phyloP scores from a whole-genome alignment of 495 filamentous ascomycete species.

The Podospora australis region DNA sequence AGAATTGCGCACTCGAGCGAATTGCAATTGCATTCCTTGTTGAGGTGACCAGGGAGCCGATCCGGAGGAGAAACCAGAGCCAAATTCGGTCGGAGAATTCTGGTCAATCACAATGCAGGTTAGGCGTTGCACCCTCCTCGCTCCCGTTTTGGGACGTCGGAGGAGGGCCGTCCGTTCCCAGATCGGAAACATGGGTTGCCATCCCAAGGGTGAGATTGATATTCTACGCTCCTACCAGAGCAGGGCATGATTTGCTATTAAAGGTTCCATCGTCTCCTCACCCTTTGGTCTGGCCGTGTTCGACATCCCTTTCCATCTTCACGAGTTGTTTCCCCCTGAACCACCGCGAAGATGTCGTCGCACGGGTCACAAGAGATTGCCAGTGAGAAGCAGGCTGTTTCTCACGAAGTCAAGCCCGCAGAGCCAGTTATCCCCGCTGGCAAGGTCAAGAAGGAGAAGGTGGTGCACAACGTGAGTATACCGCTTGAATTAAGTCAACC shows the following conservation, averaged over 20 bases:
- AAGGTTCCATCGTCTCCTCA: slow-evolving; percentile 1
- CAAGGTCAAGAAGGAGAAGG: slow-evolving; percentile 37
- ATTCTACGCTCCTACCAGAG: no score
- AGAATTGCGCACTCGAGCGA: slow-evolving; percentile 1
- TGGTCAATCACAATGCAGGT: slow-evolving; percentile 9
- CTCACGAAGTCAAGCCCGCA: slow-evolving; percentile 10
- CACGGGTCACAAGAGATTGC: slow-evolving; percentile 21
- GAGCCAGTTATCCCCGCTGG: slow-evolving; percentile 15
- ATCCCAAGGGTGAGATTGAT: not conserved
- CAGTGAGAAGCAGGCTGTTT: slow-evolving; percentile 20
- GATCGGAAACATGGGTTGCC: slow-evolving; percentile 1
- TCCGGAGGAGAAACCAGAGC: slow-evolving; percentile 4
- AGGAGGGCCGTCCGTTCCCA: slow-evolving; percentile 17
- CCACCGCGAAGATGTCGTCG: slow-evolving; percentile 26
- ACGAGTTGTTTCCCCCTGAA: not conserved
- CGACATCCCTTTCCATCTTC: slow-evolving; percentile 1
- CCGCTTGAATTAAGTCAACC: no score
- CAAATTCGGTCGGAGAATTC: slow-evolving; percentile 14
- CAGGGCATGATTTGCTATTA: not conserved
- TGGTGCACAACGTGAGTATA: slow-evolving; percentile 46
- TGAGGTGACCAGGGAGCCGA: slow-evolving; percentile 3
- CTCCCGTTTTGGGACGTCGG: slow-evolving; percentile 22
- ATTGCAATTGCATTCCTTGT: slow-evolving; percentile 2
- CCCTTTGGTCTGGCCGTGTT: not conserved
- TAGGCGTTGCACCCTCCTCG: slow-evolving; percentile 11